Conservation (phyloP, 768 basidiomycete genomes). For the Lentinula guzmanii region DNA sequence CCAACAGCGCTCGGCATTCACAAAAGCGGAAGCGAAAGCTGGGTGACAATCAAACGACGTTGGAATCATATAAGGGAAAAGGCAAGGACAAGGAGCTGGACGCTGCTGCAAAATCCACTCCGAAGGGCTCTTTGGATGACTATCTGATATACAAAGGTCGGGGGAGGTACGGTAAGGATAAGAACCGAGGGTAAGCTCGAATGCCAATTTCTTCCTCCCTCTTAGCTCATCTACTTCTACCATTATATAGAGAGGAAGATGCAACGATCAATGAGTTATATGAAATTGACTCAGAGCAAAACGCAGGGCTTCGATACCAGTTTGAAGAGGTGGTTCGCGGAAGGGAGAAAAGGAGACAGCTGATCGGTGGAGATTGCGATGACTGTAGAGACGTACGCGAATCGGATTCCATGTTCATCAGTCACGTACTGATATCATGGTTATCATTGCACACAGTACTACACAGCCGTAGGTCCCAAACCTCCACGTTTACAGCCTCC, state of each 20-base stretch:
- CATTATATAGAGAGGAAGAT: constrained; percentile 17
- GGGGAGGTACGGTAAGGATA: constrained; percentile 47
- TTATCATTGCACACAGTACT: constrained; percentile 51
- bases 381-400: constrained; percentile 66
- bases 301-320: constrained; percentile 60
- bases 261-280: constrained; percentile 58
- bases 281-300: constrained; percentile 58
- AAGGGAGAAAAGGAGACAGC: constrained; percentile 52
- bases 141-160: constrained; percentile 50
- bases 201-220: neutral
- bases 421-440: neutral
- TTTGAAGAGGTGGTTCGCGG: constrained; percentile 75
- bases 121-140: constrained; percentile 22
- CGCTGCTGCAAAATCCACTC: neutral
- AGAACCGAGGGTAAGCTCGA: neutral
- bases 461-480: constrained; percentile 68
- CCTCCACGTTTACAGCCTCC: constrained; percentile 62
- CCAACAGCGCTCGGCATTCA: neutral
- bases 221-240: neutral
- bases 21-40: neutral
- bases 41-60: neutral
- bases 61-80: neutral
- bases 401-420: constrained; percentile 6
- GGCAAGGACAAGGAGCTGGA: neutral
- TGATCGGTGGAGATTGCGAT: constrained; percentile 79